phyloP scores from a whole-genome alignment of 345 rosid genomes.

The Gossypium thurberi region DNA sequence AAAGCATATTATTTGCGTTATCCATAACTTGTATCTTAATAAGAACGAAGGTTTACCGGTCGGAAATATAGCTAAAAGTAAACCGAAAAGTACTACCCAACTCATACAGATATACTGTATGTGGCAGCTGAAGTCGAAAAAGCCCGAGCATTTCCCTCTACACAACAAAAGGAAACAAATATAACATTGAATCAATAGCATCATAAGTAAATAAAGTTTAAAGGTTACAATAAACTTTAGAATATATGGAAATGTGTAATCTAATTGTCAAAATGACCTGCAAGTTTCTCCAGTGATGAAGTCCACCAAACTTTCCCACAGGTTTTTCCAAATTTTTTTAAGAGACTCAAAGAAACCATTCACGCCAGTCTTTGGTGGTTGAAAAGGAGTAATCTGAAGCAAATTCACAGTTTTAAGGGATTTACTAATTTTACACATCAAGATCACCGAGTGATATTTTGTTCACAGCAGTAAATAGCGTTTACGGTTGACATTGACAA shows the following conservation, averaged over 20 bases:
- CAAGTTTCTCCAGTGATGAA: conserved; percentile 76
- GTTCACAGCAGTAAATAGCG: not conserved
- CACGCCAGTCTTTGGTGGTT: conserved; percentile 45
- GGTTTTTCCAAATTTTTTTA: conserved; percentile 41
- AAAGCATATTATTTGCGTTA: not conserved
- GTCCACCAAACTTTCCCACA: conserved; percentile 62
- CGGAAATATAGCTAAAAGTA: conserved; percentile 62
- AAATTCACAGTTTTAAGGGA: conserved; percentile 3
- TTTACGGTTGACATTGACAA: too few relatives aligned
- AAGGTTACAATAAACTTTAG: not conserved
- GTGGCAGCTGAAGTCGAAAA: conserved; percentile 88
- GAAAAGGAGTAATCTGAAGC: conserved; percentile 63
- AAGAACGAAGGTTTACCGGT: conserved; percentile 39
- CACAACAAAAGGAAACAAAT: conserved; percentile 10
- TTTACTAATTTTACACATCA: not conserved
- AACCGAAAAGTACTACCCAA: conserved; percentile 77
- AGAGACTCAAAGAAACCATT: conserved; percentile 70
- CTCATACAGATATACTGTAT: conserved; percentile 84
- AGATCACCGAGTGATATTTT: not conserved
- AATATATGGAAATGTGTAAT: not conserved
- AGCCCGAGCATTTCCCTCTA: conserved; percentile 70
- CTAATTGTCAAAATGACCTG: conserved; percentile 43
- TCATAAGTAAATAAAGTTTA: not conserved
- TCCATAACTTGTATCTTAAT: not conserved
- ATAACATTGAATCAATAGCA: not conserved